phyloP scores from a whole-genome alignment of 2,329 filamentous ascomycete species.

The Fusarium sp. region DNA sequence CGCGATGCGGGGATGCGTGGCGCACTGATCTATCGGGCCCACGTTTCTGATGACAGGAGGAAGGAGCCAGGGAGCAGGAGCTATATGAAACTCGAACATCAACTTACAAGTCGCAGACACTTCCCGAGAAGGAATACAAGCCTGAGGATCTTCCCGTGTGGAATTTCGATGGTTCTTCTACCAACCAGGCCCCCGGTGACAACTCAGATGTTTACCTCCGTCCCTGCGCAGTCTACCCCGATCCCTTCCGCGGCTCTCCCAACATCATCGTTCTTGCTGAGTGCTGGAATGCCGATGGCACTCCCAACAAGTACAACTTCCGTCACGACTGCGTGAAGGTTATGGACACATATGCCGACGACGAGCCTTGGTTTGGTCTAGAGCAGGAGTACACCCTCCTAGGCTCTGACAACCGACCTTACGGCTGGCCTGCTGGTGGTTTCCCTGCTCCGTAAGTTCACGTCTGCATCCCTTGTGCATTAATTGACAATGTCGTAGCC shows the following conservation, averaged over 20 bases:
- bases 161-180: conserved; percentile 82
- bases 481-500: conserved; percentile 39
- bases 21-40: conserved; percentile 6
- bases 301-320: conserved; percentile 98
- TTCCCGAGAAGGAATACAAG: conserved; percentile 60
- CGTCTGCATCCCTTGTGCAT: neutral
- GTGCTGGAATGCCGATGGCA: conserved; percentile 93
- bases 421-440: conserved; percentile 75
- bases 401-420: conserved; percentile 85
- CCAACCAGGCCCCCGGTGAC: conserved; percentile 89
- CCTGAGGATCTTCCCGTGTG: conserved; percentile 64
- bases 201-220: conserved; percentile 98
- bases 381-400: conserved; percentile 92
- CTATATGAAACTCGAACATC: neutral
- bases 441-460: conserved; percentile 77
- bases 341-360: conserved; percentile 85
- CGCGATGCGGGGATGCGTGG: conserved; percentile 6
- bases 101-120: conserved; percentile 52
- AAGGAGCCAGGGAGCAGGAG: neutral
- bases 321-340: conserved; percentile 90
- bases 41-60: neutral
- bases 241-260: conserved; percentile 88
- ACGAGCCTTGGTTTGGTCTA: conserved; percentile 96
- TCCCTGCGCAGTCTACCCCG: conserved; percentile 87
- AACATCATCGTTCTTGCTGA: conserved; percentile 96